Conservation (phyloP, 805 yeast genomes). For the Debaryomyces castellii region DNA sequence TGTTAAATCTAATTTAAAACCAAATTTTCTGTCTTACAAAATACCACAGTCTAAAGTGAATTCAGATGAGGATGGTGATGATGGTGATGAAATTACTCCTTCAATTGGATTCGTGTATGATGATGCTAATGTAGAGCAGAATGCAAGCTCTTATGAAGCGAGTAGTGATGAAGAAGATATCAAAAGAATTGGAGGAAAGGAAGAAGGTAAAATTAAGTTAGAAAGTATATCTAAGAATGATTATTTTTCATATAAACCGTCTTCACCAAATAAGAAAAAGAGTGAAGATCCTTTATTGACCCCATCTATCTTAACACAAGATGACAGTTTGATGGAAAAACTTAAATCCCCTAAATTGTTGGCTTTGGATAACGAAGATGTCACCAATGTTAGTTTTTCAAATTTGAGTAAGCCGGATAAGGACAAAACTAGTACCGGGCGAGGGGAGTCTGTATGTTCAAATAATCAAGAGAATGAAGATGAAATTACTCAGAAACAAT, state of each 20-base stretch:
- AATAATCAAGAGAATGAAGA: background rate
- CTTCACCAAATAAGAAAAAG: background rate
- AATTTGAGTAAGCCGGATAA: slow-evolving; percentile 10
- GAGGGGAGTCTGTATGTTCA: background rate
- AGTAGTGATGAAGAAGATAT: slow-evolving; percentile 10
- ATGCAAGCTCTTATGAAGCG: slow-evolving; percentile 12
- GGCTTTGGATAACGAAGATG: slow-evolving; percentile 24
- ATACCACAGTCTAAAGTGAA: slow-evolving; percentile 66
- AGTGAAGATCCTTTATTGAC: slow-evolving; percentile 14
- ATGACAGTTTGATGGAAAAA: slow-evolving; percentile 34
- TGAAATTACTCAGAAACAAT: slow-evolving; percentile 29
- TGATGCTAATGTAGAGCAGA: slow-evolving; percentile 16
- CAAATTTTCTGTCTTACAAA: slow-evolving; percentile 69
- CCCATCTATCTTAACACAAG: slow-evolving; percentile 36
- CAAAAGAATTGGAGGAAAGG: no score
- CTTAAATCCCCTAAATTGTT: slow-evolving; percentile 34
- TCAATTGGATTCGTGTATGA: slow-evolving; percentile 59
- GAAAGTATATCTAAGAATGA: background rate
- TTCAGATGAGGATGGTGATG: slow-evolving; percentile 62
- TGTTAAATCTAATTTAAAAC: slow-evolving; percentile 43
- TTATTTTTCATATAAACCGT: background rate
- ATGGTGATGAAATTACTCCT: slow-evolving; percentile 40
- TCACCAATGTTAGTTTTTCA: slow-evolving; percentile 10
- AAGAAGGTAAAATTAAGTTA: no score
- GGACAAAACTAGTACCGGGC: slow-evolving; percentile 1